Evolutionary conservation across 306 rosid genomes (phyloP), one percentile per base, ranked within the genome.

Genomic region (Prosopis cineraria): DNA sequence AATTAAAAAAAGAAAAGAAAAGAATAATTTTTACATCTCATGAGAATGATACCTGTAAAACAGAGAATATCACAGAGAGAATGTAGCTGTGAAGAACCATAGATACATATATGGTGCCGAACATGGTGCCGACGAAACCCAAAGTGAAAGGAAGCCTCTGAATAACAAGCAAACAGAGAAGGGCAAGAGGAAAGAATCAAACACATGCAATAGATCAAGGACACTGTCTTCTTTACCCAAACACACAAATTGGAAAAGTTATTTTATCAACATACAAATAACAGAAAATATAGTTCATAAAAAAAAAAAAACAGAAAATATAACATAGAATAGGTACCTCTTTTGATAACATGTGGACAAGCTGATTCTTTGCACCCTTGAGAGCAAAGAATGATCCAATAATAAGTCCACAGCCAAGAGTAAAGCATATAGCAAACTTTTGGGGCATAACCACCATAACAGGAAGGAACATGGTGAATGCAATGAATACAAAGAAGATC

Each of bases 391-490:
- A 96, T 60, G 99, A 90, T 47, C 94, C 97, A 68, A 96, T 90
- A 70, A 96, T 91, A 79, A 96, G 89, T 82, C 88, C 88, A 81
- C 98, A 96, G n/a, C 99, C 99, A 84, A 93, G 94, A 14, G 99
- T 96, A 82, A 96, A 96, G 87, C 98, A 91, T 84, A 96, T 76
- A 62, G 99, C 99, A 90, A 96, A 96, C 83, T 96, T 96, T 85
- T 96, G 98, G 34, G 99, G 99, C 97, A 96, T 85, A 72, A 96
- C 85, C 76, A 93, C 99, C 99, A 96, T 96, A 81, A 93, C 90
- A 27, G 99, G 99, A 43, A 96, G 93, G 90, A 96, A 96, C 93
- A 96, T 84, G 79, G 98, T 88, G 82, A 96, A 96, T 37, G 99
- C 90, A 20, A 96, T 84, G 89, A 96, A 96, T 82, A 96, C 83